Conservation (phyloP, 2,329 filamentous ascomycete genomes). For the Mycosphaerella arachidis region DNA sequence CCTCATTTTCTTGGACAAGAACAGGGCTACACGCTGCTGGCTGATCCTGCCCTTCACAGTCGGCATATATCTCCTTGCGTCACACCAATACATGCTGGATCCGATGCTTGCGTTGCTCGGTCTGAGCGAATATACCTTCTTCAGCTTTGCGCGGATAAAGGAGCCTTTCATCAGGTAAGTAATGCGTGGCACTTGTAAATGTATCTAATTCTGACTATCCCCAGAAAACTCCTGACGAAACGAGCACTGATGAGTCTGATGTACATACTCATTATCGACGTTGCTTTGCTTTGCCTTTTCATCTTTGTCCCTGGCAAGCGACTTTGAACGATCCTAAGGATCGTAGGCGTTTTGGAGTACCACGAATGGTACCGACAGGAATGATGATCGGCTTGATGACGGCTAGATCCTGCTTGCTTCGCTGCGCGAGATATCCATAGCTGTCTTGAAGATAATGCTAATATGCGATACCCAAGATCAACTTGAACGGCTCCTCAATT, state of each 20-base stretch:
- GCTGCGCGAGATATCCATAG: background rate
- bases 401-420: background rate
- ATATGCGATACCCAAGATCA: background rate
- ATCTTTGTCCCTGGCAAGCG: conserved; percentile 90
- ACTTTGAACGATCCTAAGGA: conserved; percentile 46
- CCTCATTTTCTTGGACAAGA: conserved; percentile 82
- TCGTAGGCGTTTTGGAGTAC: conserved; percentile 1
- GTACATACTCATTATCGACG: conserved; percentile 70
- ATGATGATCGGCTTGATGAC: background rate
- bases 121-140: conserved; percentile 92
- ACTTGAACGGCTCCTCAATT: background rate
- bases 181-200: background rate
- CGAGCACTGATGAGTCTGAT: conserved; percentile 76
- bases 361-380: conserved; percentile 1
- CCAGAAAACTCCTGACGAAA: conserved; percentile 70
- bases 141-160: conserved; percentile 80
- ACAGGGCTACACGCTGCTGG: conserved; percentile 73
- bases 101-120: conserved; percentile 84
- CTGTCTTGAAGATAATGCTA: conserved; percentile 3
- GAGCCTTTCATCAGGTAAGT: conserved; percentile 73
- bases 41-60: conserved; percentile 89
- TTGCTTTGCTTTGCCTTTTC: conserved; percentile 82
- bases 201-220: conserved; percentile 8
- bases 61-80: conserved; percentile 80
- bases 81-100: conserved; percentile 94